Percentiles rank a stretch among this genome's conserved stretches.
These are phyloP conservation scores for Yarrowia hollandica DNA, from an alignment of 805 yeast genomes.

Conservation along the genomic window DNA sequence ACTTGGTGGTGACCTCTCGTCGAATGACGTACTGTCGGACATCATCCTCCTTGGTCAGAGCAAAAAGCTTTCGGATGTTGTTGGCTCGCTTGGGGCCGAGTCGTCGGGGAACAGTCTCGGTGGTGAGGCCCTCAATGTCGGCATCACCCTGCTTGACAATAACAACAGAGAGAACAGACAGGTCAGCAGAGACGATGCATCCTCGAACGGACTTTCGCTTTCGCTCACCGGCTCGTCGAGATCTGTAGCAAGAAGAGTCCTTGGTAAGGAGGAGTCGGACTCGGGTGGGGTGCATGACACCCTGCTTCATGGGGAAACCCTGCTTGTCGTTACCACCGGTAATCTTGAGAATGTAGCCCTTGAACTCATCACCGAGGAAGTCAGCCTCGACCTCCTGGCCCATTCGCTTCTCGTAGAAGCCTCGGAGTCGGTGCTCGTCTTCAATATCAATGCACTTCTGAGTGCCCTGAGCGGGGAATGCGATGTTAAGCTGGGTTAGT, in stretches of 20 bases:
- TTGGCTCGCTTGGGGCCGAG: slow-evolving; percentile 99
- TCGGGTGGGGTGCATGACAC: slow-evolving; percentile 99
- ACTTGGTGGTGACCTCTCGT: slow-evolving; percentile 91
- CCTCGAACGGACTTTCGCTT: slow-evolving; percentile 99
- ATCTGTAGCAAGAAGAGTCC: slow-evolving; percentile 99
- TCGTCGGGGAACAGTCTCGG: slow-evolving; percentile 94
- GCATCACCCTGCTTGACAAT: slow-evolving; percentile 96
- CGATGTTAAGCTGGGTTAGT: slow-evolving; percentile 80
- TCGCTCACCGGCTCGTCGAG: slow-evolving; percentile 99
- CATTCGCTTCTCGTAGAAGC: slow-evolving; percentile 98
- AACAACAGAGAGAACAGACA: slow-evolving; percentile 91
- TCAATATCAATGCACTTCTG: slow-evolving; percentile 97
- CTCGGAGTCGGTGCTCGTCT: slow-evolving; percentile 98
- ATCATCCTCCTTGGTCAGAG: slow-evolving; percentile 92
- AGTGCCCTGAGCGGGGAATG: slow-evolving; percentile 99
- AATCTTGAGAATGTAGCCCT: slow-evolving; percentile 98
- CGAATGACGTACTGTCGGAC: slow-evolving; percentile 92
- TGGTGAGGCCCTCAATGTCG: slow-evolving; percentile 95
- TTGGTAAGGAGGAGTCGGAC: slow-evolving; percentile 91
- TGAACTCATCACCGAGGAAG: slow-evolving; percentile 96
- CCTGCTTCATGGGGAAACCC: slow-evolving; percentile 99
- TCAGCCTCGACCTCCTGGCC: slow-evolving; percentile 99
- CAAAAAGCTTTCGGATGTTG: slow-evolving; percentile 99
- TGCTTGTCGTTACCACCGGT: slow-evolving; percentile 99
- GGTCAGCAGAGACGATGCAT: slow-evolving; percentile 96